phyloP scores from a whole-genome alignment of 805 yeast genomes.

The Yamadazyma nakazawae region DNA sequence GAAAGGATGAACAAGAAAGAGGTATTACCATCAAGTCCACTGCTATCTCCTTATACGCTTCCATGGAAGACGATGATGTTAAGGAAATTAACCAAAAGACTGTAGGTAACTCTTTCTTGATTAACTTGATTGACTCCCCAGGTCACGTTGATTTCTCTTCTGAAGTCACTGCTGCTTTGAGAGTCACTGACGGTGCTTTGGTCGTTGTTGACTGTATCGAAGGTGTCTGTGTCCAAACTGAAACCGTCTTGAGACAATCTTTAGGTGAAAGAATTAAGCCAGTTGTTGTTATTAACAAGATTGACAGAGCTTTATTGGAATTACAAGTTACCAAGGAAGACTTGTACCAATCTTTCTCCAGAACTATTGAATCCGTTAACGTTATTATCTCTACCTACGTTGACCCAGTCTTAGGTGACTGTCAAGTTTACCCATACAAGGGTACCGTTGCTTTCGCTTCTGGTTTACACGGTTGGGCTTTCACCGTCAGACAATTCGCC shows the following conservation, averaged over 20 bases:
- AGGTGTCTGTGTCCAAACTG: slow-evolving; percentile 99
- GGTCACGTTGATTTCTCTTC: slow-evolving; percentile 99
- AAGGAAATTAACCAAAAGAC: slow-evolving; percentile 91
- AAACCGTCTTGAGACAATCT: slow-evolving; percentile 98
- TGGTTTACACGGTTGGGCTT: slow-evolving; percentile 99
- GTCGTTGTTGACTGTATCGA: slow-evolving; percentile 99
- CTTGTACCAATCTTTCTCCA: slow-evolving; percentile 94
- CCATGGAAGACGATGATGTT: slow-evolving; percentile 79
- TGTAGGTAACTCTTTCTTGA: slow-evolving; percentile 89
- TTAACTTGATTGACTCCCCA: slow-evolving; percentile 98
- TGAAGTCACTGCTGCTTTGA: slow-evolving; percentile 99
- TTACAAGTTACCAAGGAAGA: slow-evolving; percentile 99
- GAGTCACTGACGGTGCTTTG: slow-evolving; percentile 99
- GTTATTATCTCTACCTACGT: slow-evolving; percentile 95
- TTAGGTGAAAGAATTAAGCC: slow-evolving; percentile 99
- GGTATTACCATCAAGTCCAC: slow-evolving; percentile 99
- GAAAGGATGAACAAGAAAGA: slow-evolving; percentile 99
- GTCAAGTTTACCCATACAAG: slow-evolving; percentile 96
- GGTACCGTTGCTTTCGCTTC: slow-evolving; percentile 99
- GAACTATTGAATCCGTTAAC: slow-evolving; percentile 99
- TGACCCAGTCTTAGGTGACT: slow-evolving; percentile 89
- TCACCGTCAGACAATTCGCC: slow-evolving; percentile 99
- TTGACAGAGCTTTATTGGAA: slow-evolving; percentile 98
- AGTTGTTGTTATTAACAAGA: slow-evolving; percentile 97
- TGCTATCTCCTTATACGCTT: slow-evolving; percentile 93